phyloP scores from a whole-genome alignment of 805 yeast species.

The Candida fluviatilis region DNA sequence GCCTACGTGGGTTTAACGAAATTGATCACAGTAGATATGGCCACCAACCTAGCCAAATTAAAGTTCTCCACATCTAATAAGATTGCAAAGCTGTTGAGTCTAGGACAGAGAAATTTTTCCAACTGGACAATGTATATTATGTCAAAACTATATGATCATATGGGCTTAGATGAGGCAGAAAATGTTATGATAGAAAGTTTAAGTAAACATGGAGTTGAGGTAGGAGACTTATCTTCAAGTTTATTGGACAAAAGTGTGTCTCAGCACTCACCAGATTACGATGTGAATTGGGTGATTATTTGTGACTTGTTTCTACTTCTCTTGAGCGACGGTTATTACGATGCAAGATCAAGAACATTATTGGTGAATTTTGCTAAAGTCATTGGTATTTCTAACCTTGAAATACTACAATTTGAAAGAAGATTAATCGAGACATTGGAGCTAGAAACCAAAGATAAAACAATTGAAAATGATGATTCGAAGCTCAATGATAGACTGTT shows the following conservation, averaged over 20 bases:
- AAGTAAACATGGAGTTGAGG: constrained; percentile 77
- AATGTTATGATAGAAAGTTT: constrained; percentile 81
- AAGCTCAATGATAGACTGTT: constrained; percentile 77
- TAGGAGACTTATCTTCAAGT: constrained; percentile 64
- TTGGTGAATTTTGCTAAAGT: constrained; percentile 61
- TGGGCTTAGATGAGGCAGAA: constrained; percentile 76
- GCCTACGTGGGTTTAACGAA: constrained; percentile 88
- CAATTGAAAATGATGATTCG: constrained; percentile 61
- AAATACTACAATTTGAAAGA: constrained; percentile 83
- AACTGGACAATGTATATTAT: constrained; percentile 78
- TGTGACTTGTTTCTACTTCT: constrained; percentile 85
- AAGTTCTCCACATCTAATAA: constrained; percentile 49
- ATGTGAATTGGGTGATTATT: constrained; percentile 87
- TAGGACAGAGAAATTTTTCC: constrained; percentile 73
- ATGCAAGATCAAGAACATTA: constrained; percentile 82
- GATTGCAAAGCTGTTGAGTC: constrained; percentile 56
- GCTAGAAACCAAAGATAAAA: constrained; percentile 53
- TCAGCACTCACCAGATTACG: constrained; percentile 31
- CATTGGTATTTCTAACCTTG: constrained; percentile 57
- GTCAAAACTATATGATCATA: constrained; percentile 70
- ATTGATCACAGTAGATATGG: constrained; percentile 74
- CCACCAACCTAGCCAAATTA: constrained; percentile 65
- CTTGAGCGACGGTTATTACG: constrained; percentile 81
- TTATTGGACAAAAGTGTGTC: constrained; percentile 31
- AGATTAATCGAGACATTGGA: constrained; percentile 88